Evolutionary conservation across 148 eudicot species (phyloP).

Genomic region (Vaccinium corymbosum): DNA sequence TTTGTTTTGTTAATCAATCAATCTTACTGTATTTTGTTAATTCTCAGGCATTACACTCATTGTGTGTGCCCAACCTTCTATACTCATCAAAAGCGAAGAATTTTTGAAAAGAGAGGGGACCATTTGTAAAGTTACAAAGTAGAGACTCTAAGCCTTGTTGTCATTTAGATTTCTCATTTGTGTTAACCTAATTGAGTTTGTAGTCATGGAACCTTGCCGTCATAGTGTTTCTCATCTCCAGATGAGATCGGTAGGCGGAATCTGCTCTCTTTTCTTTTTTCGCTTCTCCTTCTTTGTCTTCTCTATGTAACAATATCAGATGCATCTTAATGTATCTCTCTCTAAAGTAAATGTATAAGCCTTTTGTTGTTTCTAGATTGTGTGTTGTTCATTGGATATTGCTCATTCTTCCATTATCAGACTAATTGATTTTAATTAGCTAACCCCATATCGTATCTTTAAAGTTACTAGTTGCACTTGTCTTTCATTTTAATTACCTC

Average conservation of each 20-base stretch:
- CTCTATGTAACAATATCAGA: background rate
- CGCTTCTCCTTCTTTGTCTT: background rate
- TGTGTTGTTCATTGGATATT: background rate
- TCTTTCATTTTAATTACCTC: background rate
- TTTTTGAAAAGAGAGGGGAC: background rate
- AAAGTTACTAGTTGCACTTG: background rate
- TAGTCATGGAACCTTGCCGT: background rate
- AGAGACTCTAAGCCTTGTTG: background rate
- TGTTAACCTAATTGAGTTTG: conserved; percentile 3
- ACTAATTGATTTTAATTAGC: background rate
- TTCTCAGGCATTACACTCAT: background rate
- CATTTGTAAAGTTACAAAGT: background rate
- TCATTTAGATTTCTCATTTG: background rate
- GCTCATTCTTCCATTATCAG: background rate
- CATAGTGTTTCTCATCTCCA: background rate
- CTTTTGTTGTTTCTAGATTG: background rate
- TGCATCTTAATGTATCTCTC: background rate
- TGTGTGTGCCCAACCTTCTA: background rate
- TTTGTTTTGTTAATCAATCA: background rate
- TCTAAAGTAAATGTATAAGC: background rate
- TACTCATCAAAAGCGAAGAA: background rate
- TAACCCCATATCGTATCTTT: background rate
- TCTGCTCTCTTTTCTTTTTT: background rate
- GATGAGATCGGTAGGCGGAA: background rate
- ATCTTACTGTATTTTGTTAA: background rate